A percentile compares a stretch with the other conserved stretches of the same genome.
Conservation (phyloP, 768 basidiomycete species). For the Termitomyces bulborhizus region DNA sequence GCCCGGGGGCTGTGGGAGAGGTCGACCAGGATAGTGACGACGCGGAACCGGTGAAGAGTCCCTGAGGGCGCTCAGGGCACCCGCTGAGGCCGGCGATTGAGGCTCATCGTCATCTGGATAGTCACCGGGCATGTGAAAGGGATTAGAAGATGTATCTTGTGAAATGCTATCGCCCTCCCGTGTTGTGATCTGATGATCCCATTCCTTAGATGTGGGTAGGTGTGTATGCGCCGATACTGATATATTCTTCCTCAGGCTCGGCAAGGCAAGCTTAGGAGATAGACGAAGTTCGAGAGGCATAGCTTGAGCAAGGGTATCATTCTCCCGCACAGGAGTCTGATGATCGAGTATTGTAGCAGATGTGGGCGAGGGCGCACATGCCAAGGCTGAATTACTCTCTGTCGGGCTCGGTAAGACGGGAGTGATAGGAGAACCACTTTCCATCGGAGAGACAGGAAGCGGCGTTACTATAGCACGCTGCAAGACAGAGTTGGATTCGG, state of each 20-base stretch:
- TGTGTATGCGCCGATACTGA: background rate
- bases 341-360: background rate
- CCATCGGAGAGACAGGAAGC: constrained; percentile 31
- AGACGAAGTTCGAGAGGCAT: background rate
- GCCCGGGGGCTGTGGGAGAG: constrained; percentile 42
- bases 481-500: constrained; percentile 18
- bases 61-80: constrained; percentile 8
- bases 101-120: background rate
- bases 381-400: background rate
- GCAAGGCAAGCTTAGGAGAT: background rate
- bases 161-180: background rate
- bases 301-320: background rate
- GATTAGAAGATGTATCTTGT: background rate
- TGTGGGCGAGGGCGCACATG: background rate
- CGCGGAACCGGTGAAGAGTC: constrained; percentile 21
- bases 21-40: constrained; percentile 50
- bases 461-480: constrained; percentile 30
- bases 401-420: background rate
- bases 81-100: background rate
- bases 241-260: background rate
- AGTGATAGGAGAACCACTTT: constrained; percentile 6
- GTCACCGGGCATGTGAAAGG: background rate
- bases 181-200: background rate
- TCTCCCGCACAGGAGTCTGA: background rate
- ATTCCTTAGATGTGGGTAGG: background rate